Conservation (phyloP, 352 stramenopile genomes). For the Phytophthora agathidicida region DNA sequence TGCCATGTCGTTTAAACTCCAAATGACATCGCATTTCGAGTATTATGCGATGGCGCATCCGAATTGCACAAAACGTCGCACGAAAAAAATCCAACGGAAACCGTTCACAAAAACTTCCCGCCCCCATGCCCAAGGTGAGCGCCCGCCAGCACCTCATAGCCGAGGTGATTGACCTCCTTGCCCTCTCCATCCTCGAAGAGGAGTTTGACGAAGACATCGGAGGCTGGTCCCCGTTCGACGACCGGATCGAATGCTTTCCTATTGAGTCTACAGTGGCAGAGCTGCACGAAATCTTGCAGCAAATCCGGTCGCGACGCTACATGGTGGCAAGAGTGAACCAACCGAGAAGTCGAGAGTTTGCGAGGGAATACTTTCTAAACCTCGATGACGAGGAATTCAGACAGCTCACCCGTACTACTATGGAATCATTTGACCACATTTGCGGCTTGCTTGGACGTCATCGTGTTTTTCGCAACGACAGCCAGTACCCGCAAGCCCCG, state of each 20-base stretch:
- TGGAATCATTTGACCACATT: neutral
- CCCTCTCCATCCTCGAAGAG: conserved; percentile 1
- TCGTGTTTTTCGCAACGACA: neutral
- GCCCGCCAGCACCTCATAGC: neutral
- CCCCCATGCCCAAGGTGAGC: neutral
- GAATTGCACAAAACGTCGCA: no score
- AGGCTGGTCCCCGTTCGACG: neutral
- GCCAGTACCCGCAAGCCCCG: neutral
- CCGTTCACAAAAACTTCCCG: no score
- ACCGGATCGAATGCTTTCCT: neutral
- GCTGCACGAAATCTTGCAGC: neutral
- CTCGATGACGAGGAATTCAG: neutral
- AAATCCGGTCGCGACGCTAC: neutral
- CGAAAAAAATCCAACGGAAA: no score
- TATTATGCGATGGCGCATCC: no score
- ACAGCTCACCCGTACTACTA: neutral
- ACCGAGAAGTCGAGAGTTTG: neutral
- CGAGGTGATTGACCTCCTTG: neutral
- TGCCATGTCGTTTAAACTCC: no score
- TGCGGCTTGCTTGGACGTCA: neutral
- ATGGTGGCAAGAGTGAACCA: neutral
- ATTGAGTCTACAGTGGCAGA: neutral
- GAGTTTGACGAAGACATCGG: neutral
- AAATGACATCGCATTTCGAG: no score
- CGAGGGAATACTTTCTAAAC: neutral